Evolutionary conservation across 2,329 filamentous ascomycete genomes (phyloP).

Genomic region (Aspergillus sp.): DNA sequence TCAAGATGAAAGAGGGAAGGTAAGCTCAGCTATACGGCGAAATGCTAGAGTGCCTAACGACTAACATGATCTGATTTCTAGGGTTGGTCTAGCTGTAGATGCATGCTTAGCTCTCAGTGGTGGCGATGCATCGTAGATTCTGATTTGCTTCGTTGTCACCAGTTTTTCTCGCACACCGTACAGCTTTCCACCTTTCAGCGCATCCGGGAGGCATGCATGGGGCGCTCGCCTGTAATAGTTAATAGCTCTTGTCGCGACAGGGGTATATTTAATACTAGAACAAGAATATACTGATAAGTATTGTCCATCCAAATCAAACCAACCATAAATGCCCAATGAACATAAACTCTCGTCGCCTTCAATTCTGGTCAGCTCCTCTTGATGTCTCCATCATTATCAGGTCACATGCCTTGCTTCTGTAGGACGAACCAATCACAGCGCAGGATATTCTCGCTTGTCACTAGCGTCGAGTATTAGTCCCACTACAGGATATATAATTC

Average conservation of each 20-base stretch:
- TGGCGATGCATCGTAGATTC: constrained; percentile 35
- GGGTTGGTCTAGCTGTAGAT: constrained; percentile 83
- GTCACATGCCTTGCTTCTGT: neutral
- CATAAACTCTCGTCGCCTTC: neutral
- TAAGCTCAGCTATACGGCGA: constrained; percentile 52
- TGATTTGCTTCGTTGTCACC: neutral
- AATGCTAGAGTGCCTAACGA: neutral
- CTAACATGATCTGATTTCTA: constrained; percentile 41
- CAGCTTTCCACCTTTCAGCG: neutral
- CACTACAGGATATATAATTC: constrained; percentile 24
- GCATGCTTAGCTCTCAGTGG: constrained; percentile 74
- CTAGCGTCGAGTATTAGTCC: constrained; percentile 19
- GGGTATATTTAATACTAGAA: neutral
- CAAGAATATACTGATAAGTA: neutral
- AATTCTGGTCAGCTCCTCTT: no score
- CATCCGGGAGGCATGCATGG: neutral
- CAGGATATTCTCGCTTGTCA: constrained; percentile 21
- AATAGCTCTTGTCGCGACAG: neutral
- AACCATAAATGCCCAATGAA: neutral
- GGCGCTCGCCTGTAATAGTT: neutral
- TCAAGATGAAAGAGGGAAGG: constrained; percentile 93
- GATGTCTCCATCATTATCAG: no score
- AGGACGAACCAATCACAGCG: constrained; percentile 12
- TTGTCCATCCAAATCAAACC: neutral
- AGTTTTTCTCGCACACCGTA: neutral